phyloP scores from a whole-genome alignment of 2,329 filamentous ascomycete genomes.

The Ascochyta clinopodiicola region DNA sequence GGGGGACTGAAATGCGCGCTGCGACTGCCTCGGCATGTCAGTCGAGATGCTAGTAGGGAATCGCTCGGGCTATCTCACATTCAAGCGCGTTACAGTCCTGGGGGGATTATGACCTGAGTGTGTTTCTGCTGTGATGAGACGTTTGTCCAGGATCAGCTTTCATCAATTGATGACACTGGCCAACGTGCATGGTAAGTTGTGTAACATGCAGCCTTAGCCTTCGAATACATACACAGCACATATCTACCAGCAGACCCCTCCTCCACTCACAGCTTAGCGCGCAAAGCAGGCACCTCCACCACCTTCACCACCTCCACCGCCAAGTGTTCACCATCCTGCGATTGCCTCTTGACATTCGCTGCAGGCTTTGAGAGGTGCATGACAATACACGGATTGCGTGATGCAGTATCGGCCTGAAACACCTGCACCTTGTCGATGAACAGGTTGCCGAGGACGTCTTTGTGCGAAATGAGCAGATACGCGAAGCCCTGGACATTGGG shows the following conservation, averaged over 20 bases:
- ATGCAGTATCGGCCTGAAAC: constrained; percentile 16
- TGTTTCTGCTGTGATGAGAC: not conserved
- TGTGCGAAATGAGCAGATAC: constrained; percentile 30
- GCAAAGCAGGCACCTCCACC: constrained; percentile 11
- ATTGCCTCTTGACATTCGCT: not conserved
- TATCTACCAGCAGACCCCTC: not conserved
- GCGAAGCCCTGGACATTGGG: constrained; percentile 28
- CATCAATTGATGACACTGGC: not conserved
- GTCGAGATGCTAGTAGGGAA: constrained; percentile 1
- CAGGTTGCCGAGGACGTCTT: constrained; percentile 24
- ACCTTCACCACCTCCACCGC: constrained; percentile 11
- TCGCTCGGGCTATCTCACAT: constrained; percentile 4
- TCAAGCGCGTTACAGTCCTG: too few species aligned
- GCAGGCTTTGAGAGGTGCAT: constrained; percentile 19
- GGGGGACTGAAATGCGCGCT: constrained; percentile 1
- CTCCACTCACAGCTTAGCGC: constrained; percentile 12
- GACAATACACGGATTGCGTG: constrained; percentile 21
- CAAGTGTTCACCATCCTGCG: not conserved
- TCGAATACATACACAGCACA: too few species aligned
- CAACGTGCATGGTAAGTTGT: too few species aligned
- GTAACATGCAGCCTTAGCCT: too few species aligned
- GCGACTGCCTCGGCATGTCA: constrained; percentile 20
- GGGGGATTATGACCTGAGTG: not conserved
- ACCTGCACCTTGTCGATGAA: constrained; percentile 25
- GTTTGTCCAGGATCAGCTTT: not conserved